phyloP scores from a whole-genome alignment of 2,329 filamentous ascomycete species.

The Oidium heveae region DNA sequence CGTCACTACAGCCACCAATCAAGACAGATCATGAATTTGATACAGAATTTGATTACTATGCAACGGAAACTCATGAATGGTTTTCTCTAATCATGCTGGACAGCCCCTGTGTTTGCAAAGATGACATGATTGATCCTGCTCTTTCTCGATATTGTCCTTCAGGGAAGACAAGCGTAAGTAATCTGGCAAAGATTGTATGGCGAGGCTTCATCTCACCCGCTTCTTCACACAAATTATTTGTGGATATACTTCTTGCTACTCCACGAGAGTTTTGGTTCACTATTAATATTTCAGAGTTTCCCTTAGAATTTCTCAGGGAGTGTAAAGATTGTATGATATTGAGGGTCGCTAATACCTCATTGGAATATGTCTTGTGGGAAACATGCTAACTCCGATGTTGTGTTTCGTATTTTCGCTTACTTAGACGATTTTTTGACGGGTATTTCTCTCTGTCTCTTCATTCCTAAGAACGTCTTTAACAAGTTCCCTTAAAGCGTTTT shows the following conservation, averaged over 20 bases:
- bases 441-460: constrained; percentile 39
- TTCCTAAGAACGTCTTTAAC: constrained; percentile 55
- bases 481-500: constrained; percentile 51
- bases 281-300: constrained; percentile 26
- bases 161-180: constrained; percentile 4
- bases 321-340: constrained; percentile 27
- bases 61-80: constrained; percentile 47
- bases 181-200: constrained; percentile 29
- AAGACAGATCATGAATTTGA: constrained; percentile 15
- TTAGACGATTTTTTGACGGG: constrained; percentile 32
- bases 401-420: constrained; percentile 35
- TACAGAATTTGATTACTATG: constrained; percentile 33
- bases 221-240: constrained; percentile 25
- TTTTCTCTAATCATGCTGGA: constrained; percentile 38
- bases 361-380: constrained; percentile 36
- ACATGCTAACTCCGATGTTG: constrained; percentile 23
- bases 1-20: constrained; percentile 10
- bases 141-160: constrained; percentile 42
- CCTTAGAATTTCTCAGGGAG: constrained; percentile 19
- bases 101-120: constrained; percentile 33
- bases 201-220: constrained; percentile 28
- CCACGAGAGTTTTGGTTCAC: constrained; percentile 27
- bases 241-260: constrained; percentile 21
- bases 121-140: constrained; percentile 39
- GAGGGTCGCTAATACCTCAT: constrained; percentile 22